Evolutionary conservation across 352 stramenopile species (phyloP).

Genomic region (Pythium biforme): DNA sequence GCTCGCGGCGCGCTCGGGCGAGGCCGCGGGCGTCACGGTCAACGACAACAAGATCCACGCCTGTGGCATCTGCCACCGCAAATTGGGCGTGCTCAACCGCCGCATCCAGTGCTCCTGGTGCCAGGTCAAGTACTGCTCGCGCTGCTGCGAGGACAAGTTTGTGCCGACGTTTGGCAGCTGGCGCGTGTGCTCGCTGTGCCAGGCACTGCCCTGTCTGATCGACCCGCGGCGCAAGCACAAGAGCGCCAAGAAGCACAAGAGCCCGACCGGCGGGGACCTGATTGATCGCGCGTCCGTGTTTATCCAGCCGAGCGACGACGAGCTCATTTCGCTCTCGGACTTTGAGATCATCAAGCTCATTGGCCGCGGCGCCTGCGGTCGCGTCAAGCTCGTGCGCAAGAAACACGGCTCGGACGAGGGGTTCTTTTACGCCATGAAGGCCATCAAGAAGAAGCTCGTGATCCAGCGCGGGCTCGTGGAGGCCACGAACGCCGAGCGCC

Average conservation of each 20-base stretch:
- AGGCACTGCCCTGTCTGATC: conserved; percentile 77
- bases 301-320: conserved; percentile 61
- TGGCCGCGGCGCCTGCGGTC: conserved; percentile 90
- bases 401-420: conserved; percentile 82
- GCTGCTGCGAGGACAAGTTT: conserved; percentile 85
- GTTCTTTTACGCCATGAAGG: conserved; percentile 86
- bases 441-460: conserved; percentile 86
- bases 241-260: conserved; percentile 62
- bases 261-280: conserved; percentile 35
- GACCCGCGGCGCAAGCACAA: conserved; percentile 74
- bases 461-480: conserved; percentile 87
- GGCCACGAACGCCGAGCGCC: conserved; percentile 88
- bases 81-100: conserved; percentile 75
- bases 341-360: conserved; percentile 99
- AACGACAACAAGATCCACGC: conserved; percentile 71
- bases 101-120: conserved; percentile 82
- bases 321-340: conserved; percentile 72
- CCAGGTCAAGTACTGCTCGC: conserved; percentile 84
- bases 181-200: conserved; percentile 79
- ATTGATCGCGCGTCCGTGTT: conserved; percentile 73
- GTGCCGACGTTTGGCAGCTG: conserved; percentile 73
- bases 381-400: conserved; percentile 87
- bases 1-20: conserved; percentile 66
- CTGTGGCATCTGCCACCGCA: conserved; percentile 82
- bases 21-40: conserved; percentile 67